Conservation (phyloP, 148 eudicot species). For the Diospyros lotus region DNA sequence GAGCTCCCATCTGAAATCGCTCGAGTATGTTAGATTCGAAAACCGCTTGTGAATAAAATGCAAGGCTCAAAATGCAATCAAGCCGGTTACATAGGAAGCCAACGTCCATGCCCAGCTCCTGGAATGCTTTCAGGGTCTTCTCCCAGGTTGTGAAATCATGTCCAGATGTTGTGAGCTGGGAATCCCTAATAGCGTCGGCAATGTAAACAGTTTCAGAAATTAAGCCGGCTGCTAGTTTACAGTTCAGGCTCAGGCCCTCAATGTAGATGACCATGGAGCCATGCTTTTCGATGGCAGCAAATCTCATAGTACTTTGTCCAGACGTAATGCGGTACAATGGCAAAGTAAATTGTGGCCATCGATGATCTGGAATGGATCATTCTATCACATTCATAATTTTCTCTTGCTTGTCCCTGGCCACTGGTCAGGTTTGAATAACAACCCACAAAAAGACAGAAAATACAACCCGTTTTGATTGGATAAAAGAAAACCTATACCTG, state of each 20-base stretch:
- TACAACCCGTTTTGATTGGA: no score
- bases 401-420: no score
- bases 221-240: conserved; percentile 40
- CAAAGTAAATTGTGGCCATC: no score
- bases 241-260: conserved; percentile 25
- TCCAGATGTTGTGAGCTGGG: conserved; percentile 34
- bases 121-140: conserved; percentile 38
- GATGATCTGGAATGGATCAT: no score
- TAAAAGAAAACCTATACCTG: no score
- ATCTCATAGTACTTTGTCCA: conserved; percentile 43
- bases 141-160: conserved; percentile 42
- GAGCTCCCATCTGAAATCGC: conserved; percentile 27
- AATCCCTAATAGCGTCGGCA: conserved; percentile 33
- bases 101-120: conserved; percentile 53
- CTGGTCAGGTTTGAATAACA: no score
- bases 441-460: no score
- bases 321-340: conserved; percentile 16
- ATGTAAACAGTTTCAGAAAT: conserved; percentile 38
- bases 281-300: conserved; percentile 34
- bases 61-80: conserved; percentile 25
- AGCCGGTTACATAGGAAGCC: conserved; percentile 40
- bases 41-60: conserved; percentile 39
- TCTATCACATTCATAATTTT: no score
- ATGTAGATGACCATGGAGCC: conserved; percentile 45
- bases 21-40: conserved; percentile 23